Conservation (phyloP, 805 yeast species). For the Limtongia smithiae region DNA sequence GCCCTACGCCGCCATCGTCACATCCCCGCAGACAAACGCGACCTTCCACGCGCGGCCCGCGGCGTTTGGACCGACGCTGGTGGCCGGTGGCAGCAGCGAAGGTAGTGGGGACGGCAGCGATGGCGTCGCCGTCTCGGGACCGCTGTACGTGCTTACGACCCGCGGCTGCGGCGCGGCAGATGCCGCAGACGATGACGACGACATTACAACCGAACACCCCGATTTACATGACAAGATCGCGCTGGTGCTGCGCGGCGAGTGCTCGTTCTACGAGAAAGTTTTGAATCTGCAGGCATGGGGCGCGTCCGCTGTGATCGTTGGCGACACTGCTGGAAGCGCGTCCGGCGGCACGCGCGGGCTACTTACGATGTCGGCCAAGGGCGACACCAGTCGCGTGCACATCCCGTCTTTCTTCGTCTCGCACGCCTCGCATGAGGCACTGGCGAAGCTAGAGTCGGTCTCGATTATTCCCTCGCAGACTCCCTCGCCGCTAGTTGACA, state of each 20-base stretch:
- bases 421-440: conserved; percentile 41
- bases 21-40: conserved; percentile 34
- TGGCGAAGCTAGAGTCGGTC: conserved; percentile 23
- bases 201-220: conserved; percentile 21
- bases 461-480: conserved; percentile 32
- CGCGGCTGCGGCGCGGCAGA: conserved; percentile 28
- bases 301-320: conserved; percentile 54
- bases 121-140: conserved; percentile 26
- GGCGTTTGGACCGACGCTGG: conserved; percentile 36
- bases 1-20: conserved; percentile 30
- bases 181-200: not conserved
- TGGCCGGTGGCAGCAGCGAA: not conserved
- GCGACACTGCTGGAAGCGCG: no score
- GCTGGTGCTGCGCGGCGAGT: conserved; percentile 48
- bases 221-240: conserved; percentile 36
- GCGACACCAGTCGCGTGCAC: conserved; percentile 43
- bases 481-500: conserved; percentile 37
- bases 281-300: conserved; percentile 44
- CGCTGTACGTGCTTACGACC: conserved; percentile 29
- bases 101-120: conserved; percentile 1
- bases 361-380: conserved; percentile 53
- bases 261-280: conserved; percentile 55
- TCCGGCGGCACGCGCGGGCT: conserved; percentile 45
- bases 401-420: conserved; percentile 55
- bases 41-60: conserved; percentile 40